phyloP scores from a whole-genome alignment of 2,329 filamentous ascomycete genomes.

The Beauveria asiatica region DNA sequence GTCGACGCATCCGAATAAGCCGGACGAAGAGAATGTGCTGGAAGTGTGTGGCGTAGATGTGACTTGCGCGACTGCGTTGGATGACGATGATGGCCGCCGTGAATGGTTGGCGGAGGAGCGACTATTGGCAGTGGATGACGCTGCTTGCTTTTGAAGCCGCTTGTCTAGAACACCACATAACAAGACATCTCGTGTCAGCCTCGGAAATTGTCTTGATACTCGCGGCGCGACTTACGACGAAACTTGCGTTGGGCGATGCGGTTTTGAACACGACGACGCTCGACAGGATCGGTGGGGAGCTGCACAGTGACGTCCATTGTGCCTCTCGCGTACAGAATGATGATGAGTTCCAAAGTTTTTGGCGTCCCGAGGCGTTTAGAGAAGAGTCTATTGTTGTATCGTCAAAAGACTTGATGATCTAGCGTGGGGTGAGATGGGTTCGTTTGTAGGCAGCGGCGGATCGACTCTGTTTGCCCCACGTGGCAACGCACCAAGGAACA shows the following conservation, averaged over 20 bases:
- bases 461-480: not conserved
- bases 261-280: not conserved
- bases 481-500: not conserved
- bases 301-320: not conserved
- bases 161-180: not conserved
- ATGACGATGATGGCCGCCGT: not conserved
- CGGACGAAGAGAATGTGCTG: not conserved
- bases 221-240: not conserved
- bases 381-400: not conserved
- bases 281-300: not conserved
- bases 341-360: not conserved
- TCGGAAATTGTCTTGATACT: not conserved
- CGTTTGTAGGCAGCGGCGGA: not conserved
- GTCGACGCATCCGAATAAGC: not conserved
- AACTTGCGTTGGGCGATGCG: constrained; percentile 1
- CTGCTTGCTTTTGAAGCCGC: not conserved
- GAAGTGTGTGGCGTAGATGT: not conserved
- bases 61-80: not conserved
- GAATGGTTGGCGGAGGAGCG: not conserved
- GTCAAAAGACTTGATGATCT: not conserved
- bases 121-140: not conserved
- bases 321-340: not conserved
- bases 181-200: not conserved
- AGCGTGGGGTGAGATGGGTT: not conserved
- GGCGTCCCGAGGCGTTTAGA: too few relatives aligned